Evolutionary conservation across 148 eudicot species (phyloP), one percentile per base, ranked within the genome.

Genomic region (Chenopodium album): DNA sequence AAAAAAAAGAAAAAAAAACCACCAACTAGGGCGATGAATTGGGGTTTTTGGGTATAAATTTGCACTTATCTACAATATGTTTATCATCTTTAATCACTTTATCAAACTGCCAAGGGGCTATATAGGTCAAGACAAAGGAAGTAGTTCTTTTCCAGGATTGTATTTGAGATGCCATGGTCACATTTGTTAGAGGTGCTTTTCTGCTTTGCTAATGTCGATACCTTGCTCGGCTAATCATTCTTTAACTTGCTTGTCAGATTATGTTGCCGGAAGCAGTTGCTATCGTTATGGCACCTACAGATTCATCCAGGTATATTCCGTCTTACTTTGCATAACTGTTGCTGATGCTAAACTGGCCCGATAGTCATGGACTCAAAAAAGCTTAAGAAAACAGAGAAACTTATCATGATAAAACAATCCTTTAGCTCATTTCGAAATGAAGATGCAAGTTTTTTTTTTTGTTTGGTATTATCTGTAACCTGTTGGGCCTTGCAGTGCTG

Each of bases 211-310:
- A 59, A 44, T 41, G 2, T 65, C 73, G 48, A 9, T 34, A 72
- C 73, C 46, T 63, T 23, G 23, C 26, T 78, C 54, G 73, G 48
- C 65, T 59, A 22, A 26, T 44, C 4, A 64, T 71, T 56, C 26
- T 41, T 75, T 32, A 73, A 50, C 7, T n/a, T 71, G 37, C 75
- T 59, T 85, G 75, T 78, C 85, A 97, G 99, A 88, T 97, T 78
- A 97, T 97, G 99, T 86, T 97, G 81, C 99, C 99, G 52, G 99
- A 97, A 88, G 98, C 99, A 67, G 82, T 97, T 82, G 99, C 99
- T 83, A 97, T 97, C 82, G 99, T 96, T 52, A 96, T 96, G 99
- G 99, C 99, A 75, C 99, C 99, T 77, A 96, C 94, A 26, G 99
- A 96, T 85, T 82, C 89, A 89, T 88, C 93, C 86, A 92, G 99